Evolutionary conservation across 2,329 filamentous ascomycete genomes (phyloP), one percentile per base, ranked within the genome.

Genomic region (Aureobasidium sp.): DNA sequence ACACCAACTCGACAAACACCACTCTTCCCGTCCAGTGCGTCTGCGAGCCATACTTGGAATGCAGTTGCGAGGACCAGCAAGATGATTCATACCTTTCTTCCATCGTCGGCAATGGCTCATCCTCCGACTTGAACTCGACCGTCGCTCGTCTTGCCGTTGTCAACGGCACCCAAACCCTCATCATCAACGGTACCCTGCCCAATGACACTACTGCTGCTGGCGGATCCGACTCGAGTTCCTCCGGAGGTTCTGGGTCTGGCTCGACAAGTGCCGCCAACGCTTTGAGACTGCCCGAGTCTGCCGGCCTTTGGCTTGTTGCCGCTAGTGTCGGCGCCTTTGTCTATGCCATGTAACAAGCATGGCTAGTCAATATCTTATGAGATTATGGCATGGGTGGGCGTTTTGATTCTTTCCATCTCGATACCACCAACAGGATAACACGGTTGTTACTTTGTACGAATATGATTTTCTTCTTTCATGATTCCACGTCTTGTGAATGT

Each of bases 141-240:
- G 60, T 88, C 2, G 76, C 88, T 54, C 77, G 73, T 11, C 77
- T 90, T 1, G 79, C 77, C 2, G 69, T 75, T 50, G 76, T 85
- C 56, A 83, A 87, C 53, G 81, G 81, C 45, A 84, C 77, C 1
- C 63, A 64, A 3, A 84, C 79, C 1, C 77, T 93, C 32, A 72
- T 87, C 25, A 71, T 91, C 64, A 89, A 90, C 65, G 88, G 88
- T n/a, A 86, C 84, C 0, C 71, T 91, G 3, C 79, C 83, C 6
- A 65, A 68, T 37, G 74, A 68, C 2, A 75, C 73, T n/a, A n/a
- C n/a, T n/a, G n/a, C n/a, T n/a, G n/a, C n/a, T n/a, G n/a, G n/a
- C n/a, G n/a, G n/a, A n/a, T n/a, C n/a, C n/a, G n/a, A n/a, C n/a
- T n/a, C n/a, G n/a, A n/a, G n/a, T n/a, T n/a, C n/a, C n/a, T n/a